phyloP scores from a whole-genome alignment of 169 alveolate species.

The Plasmodium adleri region DNA sequence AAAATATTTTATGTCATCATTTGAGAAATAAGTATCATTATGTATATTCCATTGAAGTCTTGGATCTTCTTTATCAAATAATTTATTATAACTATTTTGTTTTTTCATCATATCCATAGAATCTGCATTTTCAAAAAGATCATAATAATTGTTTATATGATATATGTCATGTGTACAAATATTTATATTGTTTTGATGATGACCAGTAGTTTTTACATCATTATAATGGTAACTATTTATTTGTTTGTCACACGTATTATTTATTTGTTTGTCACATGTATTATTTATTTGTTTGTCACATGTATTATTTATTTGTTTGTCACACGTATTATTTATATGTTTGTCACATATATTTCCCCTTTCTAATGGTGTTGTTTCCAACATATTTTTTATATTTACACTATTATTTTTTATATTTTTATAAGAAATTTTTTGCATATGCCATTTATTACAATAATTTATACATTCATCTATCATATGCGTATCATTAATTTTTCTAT shows the following conservation, averaged over 20 bases:
- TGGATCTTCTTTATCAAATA: conserved; percentile 10
- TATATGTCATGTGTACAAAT: neutral
- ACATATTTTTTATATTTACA: no score
- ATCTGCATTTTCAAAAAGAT: conserved; percentile 3
- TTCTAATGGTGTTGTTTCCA: no score
- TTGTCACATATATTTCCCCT: no score
- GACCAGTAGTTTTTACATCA: no score
- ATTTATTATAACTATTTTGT: conserved; percentile 5
- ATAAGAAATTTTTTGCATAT: neutral
- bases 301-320: neutral
- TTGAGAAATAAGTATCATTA: neutral
- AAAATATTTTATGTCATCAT: conserved; percentile 15
- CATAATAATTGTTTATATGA: conserved; percentile 23
- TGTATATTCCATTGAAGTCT: conserved; percentile 4
- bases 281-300: no score
- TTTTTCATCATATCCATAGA: neutral
- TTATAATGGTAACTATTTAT: neutral
- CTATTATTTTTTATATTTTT: neutral
- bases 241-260: no score
- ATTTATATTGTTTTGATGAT: neutral
- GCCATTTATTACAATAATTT: conserved; percentile 14
- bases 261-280: no score
- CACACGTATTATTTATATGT: no score
- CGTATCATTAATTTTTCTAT: conserved; percentile 1
- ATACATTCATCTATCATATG: conserved; percentile 15